Percentiles rank a stretch among this genome's conserved stretches.
Evolutionary conservation across 495 filamentous ascomycete genomes (phyloP).

Genomic region (Trichoderma asperelloides): DNA sequence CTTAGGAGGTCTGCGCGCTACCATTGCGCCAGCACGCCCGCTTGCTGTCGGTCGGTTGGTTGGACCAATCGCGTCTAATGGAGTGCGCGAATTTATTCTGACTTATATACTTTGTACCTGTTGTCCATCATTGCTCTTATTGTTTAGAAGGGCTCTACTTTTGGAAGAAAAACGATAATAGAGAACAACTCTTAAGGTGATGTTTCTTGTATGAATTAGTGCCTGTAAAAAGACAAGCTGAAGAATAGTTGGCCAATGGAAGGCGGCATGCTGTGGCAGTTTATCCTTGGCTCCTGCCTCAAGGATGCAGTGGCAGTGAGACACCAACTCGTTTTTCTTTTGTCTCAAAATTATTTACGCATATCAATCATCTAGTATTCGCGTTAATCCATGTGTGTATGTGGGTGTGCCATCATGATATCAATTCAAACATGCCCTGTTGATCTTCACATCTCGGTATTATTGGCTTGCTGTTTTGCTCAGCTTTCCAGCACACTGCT

Average conservation of each 20-base stretch:
- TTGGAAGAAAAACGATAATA: neutral
- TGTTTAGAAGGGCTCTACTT: neutral
- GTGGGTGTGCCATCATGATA: too few relatives aligned
- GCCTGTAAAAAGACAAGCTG: neutral
- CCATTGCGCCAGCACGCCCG: slow-evolving; percentile 6
- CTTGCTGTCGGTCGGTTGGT: neutral
- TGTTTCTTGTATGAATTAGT: neutral
- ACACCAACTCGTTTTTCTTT: too few relatives aligned
- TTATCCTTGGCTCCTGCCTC: neutral
- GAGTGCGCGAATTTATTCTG: neutral
- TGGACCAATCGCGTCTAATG: neutral
- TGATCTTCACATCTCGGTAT: too few relatives aligned
- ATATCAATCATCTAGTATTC: too few relatives aligned
- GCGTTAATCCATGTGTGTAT: too few relatives aligned
- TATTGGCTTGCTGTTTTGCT: too few relatives aligned
- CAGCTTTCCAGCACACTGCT: neutral
- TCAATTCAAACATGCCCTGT: too few relatives aligned
- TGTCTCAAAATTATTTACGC: too few relatives aligned
- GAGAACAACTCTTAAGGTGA: neutral
- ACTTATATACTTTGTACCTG: neutral
- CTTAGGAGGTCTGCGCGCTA: slow-evolving; percentile 7
- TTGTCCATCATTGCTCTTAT: neutral
- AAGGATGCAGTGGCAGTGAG: neutral
- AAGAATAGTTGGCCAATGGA: neutral
- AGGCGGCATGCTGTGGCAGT: neutral